phyloP scores from a whole-genome alignment of 306 rosid genomes.

The apple (Malus domestica) region DNA sequence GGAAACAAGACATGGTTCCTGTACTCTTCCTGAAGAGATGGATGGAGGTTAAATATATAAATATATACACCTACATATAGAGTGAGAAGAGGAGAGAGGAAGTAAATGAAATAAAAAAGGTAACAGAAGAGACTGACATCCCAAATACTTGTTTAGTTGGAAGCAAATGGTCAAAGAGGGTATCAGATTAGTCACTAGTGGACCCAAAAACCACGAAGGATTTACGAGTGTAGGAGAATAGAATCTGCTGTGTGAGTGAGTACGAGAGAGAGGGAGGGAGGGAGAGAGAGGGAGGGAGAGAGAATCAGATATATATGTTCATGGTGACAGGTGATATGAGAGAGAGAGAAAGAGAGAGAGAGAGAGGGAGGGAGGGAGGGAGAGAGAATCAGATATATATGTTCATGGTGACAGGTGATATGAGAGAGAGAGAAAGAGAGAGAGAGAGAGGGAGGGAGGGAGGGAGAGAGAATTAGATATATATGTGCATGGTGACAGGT shows the following conservation, averaged over 20 bases:
- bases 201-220: slow-evolving; percentile 24
- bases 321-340: slow-evolving; percentile 21
- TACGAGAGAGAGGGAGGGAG: no score
- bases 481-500: neutral
- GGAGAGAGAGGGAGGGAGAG: no score
- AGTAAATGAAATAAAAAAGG: slow-evolving; percentile 11
- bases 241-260: neutral
- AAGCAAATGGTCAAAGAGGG: slow-evolving; percentile 22
- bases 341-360: no score
- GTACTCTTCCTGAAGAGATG: slow-evolving; percentile 4
- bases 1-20: slow-evolving; percentile 21
- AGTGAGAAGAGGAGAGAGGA: slow-evolving; percentile 3
- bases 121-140: slow-evolving; percentile 30
- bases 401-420: slow-evolving; percentile 21
- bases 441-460: no score
- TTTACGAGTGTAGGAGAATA: neutral
- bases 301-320: no score
- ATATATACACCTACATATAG: neutral
- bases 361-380: no score
- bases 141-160: slow-evolving; percentile 29
- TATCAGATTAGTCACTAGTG: slow-evolving; percentile 12
- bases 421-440: no score
- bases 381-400: no score
- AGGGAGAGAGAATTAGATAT: neutral
- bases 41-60: slow-evolving; percentile 32